These are phyloP conservation scores for Acer yangbiense DNA, from an alignment of 345 rosid species.

Conservation along the genomic window DNA sequence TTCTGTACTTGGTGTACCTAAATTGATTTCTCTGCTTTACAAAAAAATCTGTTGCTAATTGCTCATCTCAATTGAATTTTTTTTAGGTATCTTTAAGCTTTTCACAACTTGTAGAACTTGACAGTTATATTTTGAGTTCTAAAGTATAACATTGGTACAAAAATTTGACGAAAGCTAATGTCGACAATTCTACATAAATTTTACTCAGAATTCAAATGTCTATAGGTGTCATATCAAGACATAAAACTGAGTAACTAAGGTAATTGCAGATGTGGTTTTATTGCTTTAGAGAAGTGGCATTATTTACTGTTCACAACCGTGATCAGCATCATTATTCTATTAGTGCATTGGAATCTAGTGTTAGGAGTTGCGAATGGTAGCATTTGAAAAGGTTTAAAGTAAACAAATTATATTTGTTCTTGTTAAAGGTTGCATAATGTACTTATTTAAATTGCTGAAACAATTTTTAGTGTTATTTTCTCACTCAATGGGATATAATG, in stretches of 20 bases:
- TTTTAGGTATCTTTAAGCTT: no score
- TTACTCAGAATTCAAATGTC: not conserved
- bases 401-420: not conserved
- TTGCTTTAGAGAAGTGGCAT: not conserved
- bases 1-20: not conserved
- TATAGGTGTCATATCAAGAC: not conserved
- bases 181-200: not conserved
- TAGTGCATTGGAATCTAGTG: not conserved
- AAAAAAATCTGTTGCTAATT: no score
- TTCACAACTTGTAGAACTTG: no score
- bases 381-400: not conserved
- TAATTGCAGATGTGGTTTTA: not conserved
- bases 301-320: not conserved
- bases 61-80: no score
- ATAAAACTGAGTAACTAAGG: not conserved
- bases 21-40: not conserved
- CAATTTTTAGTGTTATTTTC: not conserved
- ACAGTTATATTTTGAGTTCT: no score
- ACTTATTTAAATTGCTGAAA: not conserved
- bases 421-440: constrained; percentile 1
- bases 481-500: not conserved
- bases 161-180: no score
- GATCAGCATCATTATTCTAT: not conserved
- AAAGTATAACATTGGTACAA: no score
- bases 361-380: not conserved